These are phyloP conservation scores for Tetrahymena borealis DNA, from an alignment of 73 alveolate genomes.

Conservation along the genomic window DNA sequence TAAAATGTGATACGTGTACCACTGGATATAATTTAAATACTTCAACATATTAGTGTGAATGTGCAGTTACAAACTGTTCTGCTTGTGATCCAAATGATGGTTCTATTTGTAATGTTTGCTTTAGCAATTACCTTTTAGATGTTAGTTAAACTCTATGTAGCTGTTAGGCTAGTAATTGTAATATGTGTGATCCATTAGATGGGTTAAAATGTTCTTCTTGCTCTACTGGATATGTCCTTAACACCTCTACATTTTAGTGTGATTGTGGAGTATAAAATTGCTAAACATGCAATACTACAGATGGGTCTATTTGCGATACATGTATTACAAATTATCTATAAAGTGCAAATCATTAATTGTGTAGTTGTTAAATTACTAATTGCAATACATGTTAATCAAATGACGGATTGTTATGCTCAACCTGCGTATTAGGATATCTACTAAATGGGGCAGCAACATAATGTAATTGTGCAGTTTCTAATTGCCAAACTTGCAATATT, in stretches of 20 bases:
- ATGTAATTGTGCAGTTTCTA: not conserved
- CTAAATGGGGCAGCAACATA: not conserved
- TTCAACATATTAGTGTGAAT: not conserved
- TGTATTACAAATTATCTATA: not conserved
- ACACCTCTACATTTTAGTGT: not conserved
- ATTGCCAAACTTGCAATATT: not conserved
- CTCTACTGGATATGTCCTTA: not conserved
- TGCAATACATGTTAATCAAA: not conserved
- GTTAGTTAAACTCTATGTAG: not conserved
- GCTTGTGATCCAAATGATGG: not conserved
- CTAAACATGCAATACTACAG: not conserved
- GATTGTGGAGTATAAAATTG: not conserved
- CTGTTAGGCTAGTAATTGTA: not conserved
- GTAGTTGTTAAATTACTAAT: not conserved
- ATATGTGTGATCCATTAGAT: not conserved
- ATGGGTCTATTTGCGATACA: not conserved
- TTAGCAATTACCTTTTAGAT: not conserved
- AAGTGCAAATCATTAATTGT: not conserved
- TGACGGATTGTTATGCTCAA: not conserved
- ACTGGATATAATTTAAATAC: not conserved
- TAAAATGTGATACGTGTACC: not conserved
- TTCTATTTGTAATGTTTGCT: not conserved
- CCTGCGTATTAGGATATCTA: not conserved
- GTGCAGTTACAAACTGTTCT: not conserved
- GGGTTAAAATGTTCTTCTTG: not conserved